These are phyloP conservation scores for Pythium phragmitis DNA, from an alignment of 352 stramenopile genomes.

Conservation along the genomic window DNA sequence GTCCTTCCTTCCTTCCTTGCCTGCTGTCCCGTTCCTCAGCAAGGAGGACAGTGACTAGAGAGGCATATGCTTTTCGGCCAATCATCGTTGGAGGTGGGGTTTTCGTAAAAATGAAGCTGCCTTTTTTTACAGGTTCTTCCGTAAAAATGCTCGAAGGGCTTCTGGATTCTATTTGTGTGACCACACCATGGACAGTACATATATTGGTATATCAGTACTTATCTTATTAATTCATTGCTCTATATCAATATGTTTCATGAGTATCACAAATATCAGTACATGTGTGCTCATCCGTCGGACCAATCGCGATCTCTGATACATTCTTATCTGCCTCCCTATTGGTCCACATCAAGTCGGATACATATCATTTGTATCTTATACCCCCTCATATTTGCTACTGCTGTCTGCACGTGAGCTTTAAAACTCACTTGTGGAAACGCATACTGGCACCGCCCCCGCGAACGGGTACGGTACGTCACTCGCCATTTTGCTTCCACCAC, in stretches of 20 bases:
- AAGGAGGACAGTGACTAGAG: background rate
- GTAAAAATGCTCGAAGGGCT: too few species aligned
- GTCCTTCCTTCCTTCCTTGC: background rate
- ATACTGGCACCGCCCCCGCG: constrained; percentile 6
- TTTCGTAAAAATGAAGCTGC: background rate
- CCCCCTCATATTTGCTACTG: background rate
- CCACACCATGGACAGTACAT: too few species aligned
- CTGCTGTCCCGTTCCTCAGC: constrained; percentile 2
- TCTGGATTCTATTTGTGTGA: too few species aligned
- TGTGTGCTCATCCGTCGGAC: too few species aligned
- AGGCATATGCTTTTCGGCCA: constrained; percentile 1
- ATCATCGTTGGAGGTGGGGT: background rate
- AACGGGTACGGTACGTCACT: constrained; percentile 13
- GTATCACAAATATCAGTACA: too few species aligned
- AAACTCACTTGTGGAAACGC: constrained; percentile 1
- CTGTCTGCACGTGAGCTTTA: background rate
- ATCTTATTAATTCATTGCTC: too few species aligned
- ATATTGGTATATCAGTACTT: too few species aligned
- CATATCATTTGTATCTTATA: background rate
- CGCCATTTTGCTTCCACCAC: background rate
- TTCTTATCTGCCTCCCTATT: constrained; percentile 14
- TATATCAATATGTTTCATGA: too few species aligned
- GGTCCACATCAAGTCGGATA: background rate
- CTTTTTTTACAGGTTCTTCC: too few species aligned
- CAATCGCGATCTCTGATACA: constrained; percentile 9